Percentiles rank a stretch among this genome's conserved stretches.
Conservation (phyloP, 176 grass and related monocot species). For the Guadua angustifolia region DNA sequence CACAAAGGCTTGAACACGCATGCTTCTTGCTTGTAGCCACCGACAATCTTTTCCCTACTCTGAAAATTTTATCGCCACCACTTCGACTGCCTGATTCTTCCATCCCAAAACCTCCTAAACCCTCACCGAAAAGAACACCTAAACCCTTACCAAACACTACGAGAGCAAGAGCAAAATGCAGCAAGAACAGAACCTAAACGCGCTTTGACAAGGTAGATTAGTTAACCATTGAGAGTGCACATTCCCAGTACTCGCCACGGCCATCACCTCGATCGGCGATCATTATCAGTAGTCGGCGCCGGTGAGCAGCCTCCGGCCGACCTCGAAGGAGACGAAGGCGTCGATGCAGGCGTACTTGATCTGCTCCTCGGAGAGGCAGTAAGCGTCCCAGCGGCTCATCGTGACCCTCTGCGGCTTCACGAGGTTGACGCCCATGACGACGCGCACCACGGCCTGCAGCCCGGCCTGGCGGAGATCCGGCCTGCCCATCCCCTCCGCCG, state of each 20-base stretch:
- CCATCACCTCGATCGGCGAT: slow-evolving; percentile 3
- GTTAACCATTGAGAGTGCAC: background rate
- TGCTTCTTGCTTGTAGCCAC: background rate
- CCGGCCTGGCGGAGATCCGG: slow-evolving; percentile 50
- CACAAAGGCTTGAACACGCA: background rate
- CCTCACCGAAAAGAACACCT: background rate
- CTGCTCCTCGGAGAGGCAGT: slow-evolving; percentile 41
- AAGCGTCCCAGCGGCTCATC: slow-evolving; percentile 61
- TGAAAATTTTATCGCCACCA: background rate
- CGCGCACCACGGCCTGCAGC: slow-evolving; percentile 38
- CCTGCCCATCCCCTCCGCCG: slow-evolving; percentile 30
- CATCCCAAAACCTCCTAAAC: background rate
- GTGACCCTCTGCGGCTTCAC: slow-evolving; percentile 48
- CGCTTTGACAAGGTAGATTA: background rate
- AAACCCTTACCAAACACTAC: slow-evolving; percentile 1
- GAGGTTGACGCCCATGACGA: slow-evolving; percentile 45
- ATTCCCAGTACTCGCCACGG: background rate
- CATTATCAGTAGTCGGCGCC: slow-evolving; percentile 12
- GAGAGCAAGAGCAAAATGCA: background rate
- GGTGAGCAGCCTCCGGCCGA: slow-evolving; percentile 50
- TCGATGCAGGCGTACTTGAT: slow-evolving; percentile 58
- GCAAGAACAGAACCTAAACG: background rate
- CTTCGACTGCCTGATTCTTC: too few relatives aligned
- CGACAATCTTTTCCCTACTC: slow-evolving; percentile 4
- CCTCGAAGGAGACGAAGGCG: slow-evolving; percentile 60